Conservation (phyloP, 345 rosid species). For the Boechera stricta region DNA sequence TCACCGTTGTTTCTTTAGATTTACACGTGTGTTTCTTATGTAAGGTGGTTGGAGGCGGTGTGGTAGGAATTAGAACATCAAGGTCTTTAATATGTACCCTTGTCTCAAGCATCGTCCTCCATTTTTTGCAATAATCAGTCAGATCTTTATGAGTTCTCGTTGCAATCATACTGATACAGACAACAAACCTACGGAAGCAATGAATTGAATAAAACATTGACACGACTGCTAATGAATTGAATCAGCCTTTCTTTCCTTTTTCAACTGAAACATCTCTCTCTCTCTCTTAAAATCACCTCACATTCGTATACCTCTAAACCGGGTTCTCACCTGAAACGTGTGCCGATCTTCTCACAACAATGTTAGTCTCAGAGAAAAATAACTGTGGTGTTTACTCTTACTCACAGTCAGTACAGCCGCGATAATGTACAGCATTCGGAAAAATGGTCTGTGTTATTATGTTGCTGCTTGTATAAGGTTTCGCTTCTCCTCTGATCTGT, state of each 20-base stretch:
- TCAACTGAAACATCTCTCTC: neutral
- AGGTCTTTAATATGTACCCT: too few relatives aligned
- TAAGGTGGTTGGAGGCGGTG: too few relatives aligned
- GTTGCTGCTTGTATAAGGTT: constrained; percentile 44
- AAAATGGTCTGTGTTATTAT: constrained; percentile 36
- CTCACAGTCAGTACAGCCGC: constrained; percentile 16
- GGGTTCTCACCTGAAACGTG: constrained; percentile 22
- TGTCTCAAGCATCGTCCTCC: too few relatives aligned
- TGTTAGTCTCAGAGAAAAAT: neutral
- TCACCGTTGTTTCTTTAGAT: too few relatives aligned
- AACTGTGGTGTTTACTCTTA: constrained; percentile 17
- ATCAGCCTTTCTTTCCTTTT: constrained; percentile 4
- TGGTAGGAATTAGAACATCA: too few relatives aligned
- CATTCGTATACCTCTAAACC: constrained; percentile 21
- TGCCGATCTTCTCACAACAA: constrained; percentile 16
- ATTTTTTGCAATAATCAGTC: neutral
- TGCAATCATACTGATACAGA: constrained; percentile 17
- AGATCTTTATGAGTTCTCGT: constrained; percentile 7
- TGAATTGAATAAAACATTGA: constrained; percentile 20
- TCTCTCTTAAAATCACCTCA: constrained; percentile 10
- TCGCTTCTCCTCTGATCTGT: constrained; percentile 71
- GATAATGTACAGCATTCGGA: constrained; percentile 19
- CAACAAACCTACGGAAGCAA: constrained; percentile 14
- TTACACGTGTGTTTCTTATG: too few relatives aligned
- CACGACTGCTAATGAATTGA: constrained; percentile 6